Conservation (phyloP, 805 yeast species). For the Komagataella phaffii region DNA sequence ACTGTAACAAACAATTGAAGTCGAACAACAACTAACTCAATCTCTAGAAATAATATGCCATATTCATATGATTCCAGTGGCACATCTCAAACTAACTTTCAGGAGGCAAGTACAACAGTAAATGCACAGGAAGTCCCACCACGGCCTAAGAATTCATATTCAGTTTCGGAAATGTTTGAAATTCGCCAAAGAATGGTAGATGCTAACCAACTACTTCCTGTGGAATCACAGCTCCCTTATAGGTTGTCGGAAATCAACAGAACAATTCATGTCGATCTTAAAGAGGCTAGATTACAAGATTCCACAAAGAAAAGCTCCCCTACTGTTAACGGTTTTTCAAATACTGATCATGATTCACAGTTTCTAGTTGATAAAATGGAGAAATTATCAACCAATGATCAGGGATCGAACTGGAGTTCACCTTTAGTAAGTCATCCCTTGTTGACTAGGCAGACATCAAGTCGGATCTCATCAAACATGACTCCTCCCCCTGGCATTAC, state of each 20-base stretch:
- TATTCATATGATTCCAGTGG: neutral
- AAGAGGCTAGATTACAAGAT: neutral
- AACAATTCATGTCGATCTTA: slow-evolving; percentile 7
- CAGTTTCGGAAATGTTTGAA: slow-evolving; percentile 37
- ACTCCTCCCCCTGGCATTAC: neutral
- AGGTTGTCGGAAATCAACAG: slow-evolving; percentile 13
- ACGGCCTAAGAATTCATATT: slow-evolving; percentile 17
- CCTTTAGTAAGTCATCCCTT: neutral
- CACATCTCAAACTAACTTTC: neutral
- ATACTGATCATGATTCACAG: neutral
- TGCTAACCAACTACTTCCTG: slow-evolving; percentile 13
- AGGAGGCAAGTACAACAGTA: neutral
- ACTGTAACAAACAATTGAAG: neutral
- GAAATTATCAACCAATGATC: neutral
- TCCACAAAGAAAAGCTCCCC: neutral
- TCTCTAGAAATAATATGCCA: neutral
- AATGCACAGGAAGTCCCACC: neutral
- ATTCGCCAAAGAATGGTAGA: slow-evolving; percentile 31
- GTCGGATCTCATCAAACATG: neutral
- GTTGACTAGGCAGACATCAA: neutral
- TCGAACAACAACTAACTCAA: neutral
- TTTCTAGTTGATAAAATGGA: neutral
- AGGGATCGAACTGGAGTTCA: neutral
- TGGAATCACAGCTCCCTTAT: slow-evolving; percentile 16
- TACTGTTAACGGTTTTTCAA: neutral